phyloP scores from a whole-genome alignment of 768 basidiomycete species.

The Tricholoma furcatifolium region DNA sequence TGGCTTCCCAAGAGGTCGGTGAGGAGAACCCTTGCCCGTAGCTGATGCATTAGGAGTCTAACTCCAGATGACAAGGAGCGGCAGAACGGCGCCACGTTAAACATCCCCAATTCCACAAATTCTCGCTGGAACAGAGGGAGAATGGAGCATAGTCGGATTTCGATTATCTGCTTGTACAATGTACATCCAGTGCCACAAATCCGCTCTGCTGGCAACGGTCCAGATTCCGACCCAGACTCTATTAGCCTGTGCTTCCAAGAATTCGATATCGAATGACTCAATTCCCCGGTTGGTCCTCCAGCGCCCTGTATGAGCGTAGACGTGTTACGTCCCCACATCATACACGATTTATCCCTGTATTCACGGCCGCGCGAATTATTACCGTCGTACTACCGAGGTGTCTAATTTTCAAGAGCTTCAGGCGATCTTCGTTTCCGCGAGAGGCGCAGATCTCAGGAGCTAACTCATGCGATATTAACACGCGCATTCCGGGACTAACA shows the following conservation, averaged over 20 bases:
- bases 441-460: constrained; percentile 3
- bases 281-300: too few relatives aligned
- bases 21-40: too few relatives aligned
- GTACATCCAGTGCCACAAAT: neutral
- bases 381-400: constrained; percentile 9
- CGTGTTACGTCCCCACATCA: constrained; percentile 11
- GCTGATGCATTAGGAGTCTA: too few relatives aligned
- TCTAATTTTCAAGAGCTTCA: neutral
- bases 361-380: neutral
- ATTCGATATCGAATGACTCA: constrained; percentile 13
- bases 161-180: neutral
- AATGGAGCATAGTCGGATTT: neutral
- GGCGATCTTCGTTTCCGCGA: constrained; percentile 1
- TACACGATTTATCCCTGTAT: neutral
- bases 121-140: neutral
- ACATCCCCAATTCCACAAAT: too few relatives aligned
- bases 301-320: neutral
- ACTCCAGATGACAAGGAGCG: too few relatives aligned
- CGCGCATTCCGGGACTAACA: constrained; percentile 2
- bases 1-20: too few relatives aligned
- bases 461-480: neutral
- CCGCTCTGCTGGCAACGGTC: neutral
- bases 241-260: neutral
- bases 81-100: too few relatives aligned
- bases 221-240: neutral